A percentile compares a stretch with the other conserved stretches of the same genome.
These are phyloP conservation scores for Wolfiporia cocos DNA, from an alignment of 1,284 basidiomycete genomes.

Conservation along the genomic window DNA sequence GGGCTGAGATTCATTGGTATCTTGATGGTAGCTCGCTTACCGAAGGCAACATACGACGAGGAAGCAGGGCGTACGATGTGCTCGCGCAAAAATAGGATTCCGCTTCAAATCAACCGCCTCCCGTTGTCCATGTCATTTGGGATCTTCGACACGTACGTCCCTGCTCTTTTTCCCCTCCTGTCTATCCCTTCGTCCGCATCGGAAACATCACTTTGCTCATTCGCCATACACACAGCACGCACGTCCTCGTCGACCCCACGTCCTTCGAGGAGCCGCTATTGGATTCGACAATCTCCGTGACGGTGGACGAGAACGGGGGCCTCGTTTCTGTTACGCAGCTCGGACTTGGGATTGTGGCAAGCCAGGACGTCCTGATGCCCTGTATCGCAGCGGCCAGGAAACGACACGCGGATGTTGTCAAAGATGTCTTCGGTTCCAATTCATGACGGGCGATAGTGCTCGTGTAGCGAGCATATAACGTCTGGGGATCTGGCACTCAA, in stretches of 20 bases:
- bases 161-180: too few relatives aligned
- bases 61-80: conserved; percentile 66
- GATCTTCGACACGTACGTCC: conserved; percentile 70
- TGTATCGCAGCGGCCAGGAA: conserved; percentile 44
- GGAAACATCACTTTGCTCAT: conserved; percentile 79
- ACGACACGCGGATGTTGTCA: conserved; percentile 21
- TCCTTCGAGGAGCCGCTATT: conserved; percentile 88
- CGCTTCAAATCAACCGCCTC: conserved; percentile 42
- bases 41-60: conserved; percentile 68
- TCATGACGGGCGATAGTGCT: too few relatives aligned
- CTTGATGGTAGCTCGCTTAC: conserved; percentile 56
- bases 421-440: conserved; percentile 15
- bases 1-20: neutral
- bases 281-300: conserved; percentile 62
- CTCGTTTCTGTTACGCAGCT: conserved; percentile 57
- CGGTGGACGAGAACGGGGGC: conserved; percentile 48
- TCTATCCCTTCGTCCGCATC: too few relatives aligned
- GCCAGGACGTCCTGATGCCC: conserved; percentile 32
- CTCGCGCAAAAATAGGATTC: conserved; percentile 42
- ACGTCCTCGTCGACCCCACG: conserved; percentile 78
- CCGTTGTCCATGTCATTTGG: conserved; percentile 75
- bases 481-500: too few relatives aligned
- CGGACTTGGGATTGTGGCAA: conserved; percentile 36
- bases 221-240: conserved; percentile 62
- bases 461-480: too few relatives aligned